Base-by-base conservation (phyloP, 768 basidiomycete genomes). In the Naematelia encephala region DNA sequence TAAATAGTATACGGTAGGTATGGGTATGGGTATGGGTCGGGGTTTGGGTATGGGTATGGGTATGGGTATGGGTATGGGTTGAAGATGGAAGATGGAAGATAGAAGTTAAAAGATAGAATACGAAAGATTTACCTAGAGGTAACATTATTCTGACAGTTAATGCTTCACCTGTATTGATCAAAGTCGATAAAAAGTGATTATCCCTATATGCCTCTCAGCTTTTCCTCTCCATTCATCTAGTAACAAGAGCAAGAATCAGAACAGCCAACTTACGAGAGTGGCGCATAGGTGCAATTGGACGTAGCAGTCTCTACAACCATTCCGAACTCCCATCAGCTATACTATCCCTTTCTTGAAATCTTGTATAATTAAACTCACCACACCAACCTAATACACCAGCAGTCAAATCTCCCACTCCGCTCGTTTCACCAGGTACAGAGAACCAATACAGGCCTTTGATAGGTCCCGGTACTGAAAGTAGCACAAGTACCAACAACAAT, bases 371-470 rank as follows among this genome's bases (percentile, higher is more conserved):
- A n/a, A 1, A 73, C 71, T 59, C 49, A 73, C 71, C 56, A 57
- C 76, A 77, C 76, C 76, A 77, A 8, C 76, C 76, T 1, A 65
- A 30, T 1, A 75, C 70, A 51, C 76, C 76, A 2, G 72, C 66
- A 5, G 19, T 68, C 22, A 77, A 27, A 3, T 48, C 28, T 0
- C 60, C 62, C 14, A 54, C 56, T 1, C 51, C 59, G 1, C 52
- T 54, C 0, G 58, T 57, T 3, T 65, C 56, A 3, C 55, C 66
- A 13, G 61, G 59, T 29, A 77, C 62, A 14, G 47, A 39, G 63
- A 77, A 77, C 76, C 76, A 77, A 52, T 70, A 74, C 46, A 77
- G 29, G 1, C 69, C 62, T 53, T 74, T 73, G 56, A 74, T 72
- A 21, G 76, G 76, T 27, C 76, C 76, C 2, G 76, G 76, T 1